phyloP scores from a whole-genome alignment of 2,329 filamentous ascomycete species.

The Epichloe sp. region DNA sequence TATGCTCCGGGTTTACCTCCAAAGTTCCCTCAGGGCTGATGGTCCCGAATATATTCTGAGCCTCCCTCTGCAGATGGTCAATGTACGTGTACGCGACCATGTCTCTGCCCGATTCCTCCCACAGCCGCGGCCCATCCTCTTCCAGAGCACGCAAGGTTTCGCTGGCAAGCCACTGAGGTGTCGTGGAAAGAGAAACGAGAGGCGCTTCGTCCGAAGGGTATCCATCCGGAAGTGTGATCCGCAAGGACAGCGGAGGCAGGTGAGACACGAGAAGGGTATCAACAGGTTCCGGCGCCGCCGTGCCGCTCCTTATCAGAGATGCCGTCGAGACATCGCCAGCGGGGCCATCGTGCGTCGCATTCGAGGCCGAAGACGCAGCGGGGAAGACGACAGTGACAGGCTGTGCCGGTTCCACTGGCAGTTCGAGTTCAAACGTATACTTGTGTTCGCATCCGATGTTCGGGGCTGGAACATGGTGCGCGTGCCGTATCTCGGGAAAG shows the following conservation, averaged over 20 bases:
- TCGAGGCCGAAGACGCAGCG: slow-evolving; percentile 23
- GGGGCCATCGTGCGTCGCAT: neutral
- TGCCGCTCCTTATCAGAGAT: neutral
- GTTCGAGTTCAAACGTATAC: slow-evolving; percentile 41
- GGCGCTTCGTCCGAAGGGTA: slow-evolving; percentile 45
- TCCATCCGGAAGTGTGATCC: slow-evolving; percentile 39
- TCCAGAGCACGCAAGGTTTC: slow-evolving; percentile 36
- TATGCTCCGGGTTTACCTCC: slow-evolving; percentile 41
- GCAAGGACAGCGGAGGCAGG: slow-evolving; percentile 43
- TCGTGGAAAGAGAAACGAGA: slow-evolving; percentile 34
- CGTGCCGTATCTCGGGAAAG: slow-evolving; percentile 47
- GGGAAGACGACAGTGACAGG: slow-evolving; percentile 46
- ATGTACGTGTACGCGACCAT: slow-evolving; percentile 50
- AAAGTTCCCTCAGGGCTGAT: slow-evolving; percentile 34
- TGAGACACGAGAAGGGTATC: slow-evolving; percentile 41
- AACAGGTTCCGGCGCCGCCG: slow-evolving; percentile 9
- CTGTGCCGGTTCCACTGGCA: slow-evolving; percentile 41
- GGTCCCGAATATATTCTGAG: slow-evolving; percentile 48
- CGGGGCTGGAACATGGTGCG: slow-evolving; percentile 22
- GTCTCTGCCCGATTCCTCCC: slow-evolving; percentile 49
- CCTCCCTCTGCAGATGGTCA: slow-evolving; percentile 47
- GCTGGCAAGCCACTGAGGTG: slow-evolving; percentile 43
- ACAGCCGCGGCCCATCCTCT: slow-evolving; percentile 37
- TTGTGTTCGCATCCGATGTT: neutral
- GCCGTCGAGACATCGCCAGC: neutral